Evolutionary conservation across 192 early-diverging fungal genomes (phyloP).

Genomic region (Coemansia javaensis): DNA sequence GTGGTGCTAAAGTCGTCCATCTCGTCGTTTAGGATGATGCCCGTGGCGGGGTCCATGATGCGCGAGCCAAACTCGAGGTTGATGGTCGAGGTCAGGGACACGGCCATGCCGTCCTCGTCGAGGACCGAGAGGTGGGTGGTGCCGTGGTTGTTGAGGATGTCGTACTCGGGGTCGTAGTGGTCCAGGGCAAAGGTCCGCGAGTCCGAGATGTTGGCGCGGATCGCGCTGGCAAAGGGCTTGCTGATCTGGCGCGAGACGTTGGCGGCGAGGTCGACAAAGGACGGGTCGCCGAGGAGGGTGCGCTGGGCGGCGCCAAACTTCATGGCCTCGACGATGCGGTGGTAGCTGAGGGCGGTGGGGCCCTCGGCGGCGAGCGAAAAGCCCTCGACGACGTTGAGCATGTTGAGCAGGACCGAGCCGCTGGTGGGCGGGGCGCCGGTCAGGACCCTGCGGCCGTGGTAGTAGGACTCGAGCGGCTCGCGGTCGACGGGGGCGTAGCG

Average conservation of each 20-base stretch:
- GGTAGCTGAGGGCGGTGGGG: conserved; percentile 60
- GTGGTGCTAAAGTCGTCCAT: conserved; percentile 94
- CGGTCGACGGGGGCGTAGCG: conserved; percentile 61
- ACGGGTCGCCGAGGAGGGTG: conserved; percentile 77
- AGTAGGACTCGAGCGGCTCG: conserved; percentile 60
- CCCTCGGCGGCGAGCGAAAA: conserved; percentile 62
- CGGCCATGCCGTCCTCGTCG: conserved; percentile 66
- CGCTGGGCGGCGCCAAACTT: conserved; percentile 84
- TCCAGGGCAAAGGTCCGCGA: conserved; percentile 58
- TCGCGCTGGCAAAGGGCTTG: conserved; percentile 62
- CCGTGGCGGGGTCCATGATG: conserved; percentile 79
- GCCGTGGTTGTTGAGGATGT: conserved; percentile 73
- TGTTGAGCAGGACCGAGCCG: conserved; percentile 74
- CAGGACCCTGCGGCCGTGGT: conserved; percentile 72
- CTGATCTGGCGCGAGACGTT: conserved; percentile 58
- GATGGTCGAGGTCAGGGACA: conserved; percentile 82
- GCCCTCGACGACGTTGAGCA: conserved; percentile 85
- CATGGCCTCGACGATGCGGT: conserved; percentile 82
- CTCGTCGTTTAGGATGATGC: conserved; percentile 90
- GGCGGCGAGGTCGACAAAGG: conserved; percentile 47
- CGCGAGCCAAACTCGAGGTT: conserved; percentile 88
- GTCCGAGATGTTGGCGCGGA: conserved; percentile 73
- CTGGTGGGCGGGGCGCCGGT: conserved; percentile 73
- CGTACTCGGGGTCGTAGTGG: conserved; percentile 80
- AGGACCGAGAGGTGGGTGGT: conserved; percentile 88